Evolutionary conservation across 228 moss, liverwort and hornwort genomes (phyloP), one percentile per base, ranked within the genome.

Genomic region (Sphagnum magellanicum): DNA sequence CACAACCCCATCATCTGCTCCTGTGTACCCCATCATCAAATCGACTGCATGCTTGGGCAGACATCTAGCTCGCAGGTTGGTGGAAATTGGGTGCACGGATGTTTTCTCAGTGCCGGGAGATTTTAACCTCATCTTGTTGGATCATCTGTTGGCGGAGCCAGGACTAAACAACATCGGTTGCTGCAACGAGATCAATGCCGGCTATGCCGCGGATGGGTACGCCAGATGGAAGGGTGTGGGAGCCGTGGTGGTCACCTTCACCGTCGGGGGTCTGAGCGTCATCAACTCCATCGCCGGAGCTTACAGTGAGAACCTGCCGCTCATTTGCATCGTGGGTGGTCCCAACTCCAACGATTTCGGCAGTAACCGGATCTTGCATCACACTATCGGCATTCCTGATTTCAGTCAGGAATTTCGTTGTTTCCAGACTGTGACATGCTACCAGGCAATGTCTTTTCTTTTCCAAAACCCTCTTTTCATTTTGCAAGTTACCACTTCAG

Each of bases 131-230:
- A 63, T 79, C 7, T 59, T 75, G 50, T 66, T 79, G 9, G 63
- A 79, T 16, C 75, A 79, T 58, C 67, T 80, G 4, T 5, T 80
- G 0, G 72, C 66, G 0, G 73, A 80, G 50, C 80, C 76, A 0
- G 70, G 57, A 9, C 48, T 80, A 1, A 73, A 73, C 46, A 67
- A 67, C 67, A 73, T 80, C 2, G 76, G 76, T 0, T 80, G 80
- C 47, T 80, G 76, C 66, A 80, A 80, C 6, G 76, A 80, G 52
- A 70, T 76, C 0, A 80, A 80, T 60, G 80, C 76, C 4, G 73
- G 80, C 4, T 80, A 80, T 52, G 80, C 73, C 0, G 76, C 76
- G 0, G 80, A 80, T n/a, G 74, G 78, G 0, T 78, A 78, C 10
- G 74, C 78, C 5, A 55, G 74, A 7, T 70, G 70, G 53, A 65